Base-by-base conservation (phyloP, 495 filamentous ascomycete species). In the Aspergillus ostianus region DNA sequence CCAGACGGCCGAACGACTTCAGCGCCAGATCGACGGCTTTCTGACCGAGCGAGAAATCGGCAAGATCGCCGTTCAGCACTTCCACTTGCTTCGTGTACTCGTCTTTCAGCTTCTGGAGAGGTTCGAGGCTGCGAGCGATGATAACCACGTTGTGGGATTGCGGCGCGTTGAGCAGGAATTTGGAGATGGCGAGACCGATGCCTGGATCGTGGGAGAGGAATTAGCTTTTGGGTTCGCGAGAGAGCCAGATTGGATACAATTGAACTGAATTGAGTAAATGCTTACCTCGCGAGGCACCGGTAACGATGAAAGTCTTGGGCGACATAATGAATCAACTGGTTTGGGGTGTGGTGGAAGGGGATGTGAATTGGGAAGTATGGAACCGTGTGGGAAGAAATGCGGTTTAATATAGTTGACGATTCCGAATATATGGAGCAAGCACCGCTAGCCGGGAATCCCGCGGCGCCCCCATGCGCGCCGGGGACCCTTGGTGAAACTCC, bases 151-250 rank as follows among this genome's bases (percentile, higher is more conserved):
- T 90, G 76, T 91, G 85, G 0, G 78, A 76, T 56, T 76, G 70
- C 6, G 74, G 67, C 10, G 80, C 70, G n/a, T 77, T 62, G 54
- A 97, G 83, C 36, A 98, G 84, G 65, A 85, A 82, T 62, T 89
- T 78, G 29, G 89, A 82, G 26, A 93, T 84, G 10, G 91, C 91
- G 21, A 89, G 83, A 51, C 94, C 94, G 60, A 98, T 89, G 41
- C 94, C 93, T 79, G 55, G n/a, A n/a, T 45, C 51, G 19, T 41
- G 36, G 29, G 21, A 45, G 59, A 6, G 61, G 13, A n/a, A 17
- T 56, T 26, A 50, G 26, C 47, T 20, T 41, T 41, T 41, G 17
- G 47, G n/a, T 21, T 20, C 7, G 47, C n/a, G 18, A 20, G 12
- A 21, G 8, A 48, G 46, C 23, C 23, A 18, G 52, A 10, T 57